These are phyloP conservation scores for Argentina anserina DNA, from an alignment of 306 rosid species.

Conservation along the genomic window DNA sequence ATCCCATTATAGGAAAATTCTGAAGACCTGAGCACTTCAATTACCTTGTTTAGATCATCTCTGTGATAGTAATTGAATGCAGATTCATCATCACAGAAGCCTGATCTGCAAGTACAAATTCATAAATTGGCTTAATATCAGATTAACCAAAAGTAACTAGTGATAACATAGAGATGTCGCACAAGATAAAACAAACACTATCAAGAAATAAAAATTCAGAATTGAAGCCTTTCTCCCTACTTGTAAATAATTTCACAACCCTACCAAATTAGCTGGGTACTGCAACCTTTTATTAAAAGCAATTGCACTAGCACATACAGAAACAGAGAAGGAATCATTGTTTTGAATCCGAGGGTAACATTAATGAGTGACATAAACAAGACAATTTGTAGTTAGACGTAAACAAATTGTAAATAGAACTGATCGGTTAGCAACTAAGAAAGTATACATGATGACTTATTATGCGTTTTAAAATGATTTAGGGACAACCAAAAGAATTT, in stretches of 20 bases:
- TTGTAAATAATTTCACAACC: not conserved
- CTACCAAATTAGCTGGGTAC: not conserved
- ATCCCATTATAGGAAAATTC: slow-evolving; percentile 51
- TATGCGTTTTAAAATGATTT: not conserved
- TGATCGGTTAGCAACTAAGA: not conserved
- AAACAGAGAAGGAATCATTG: not conserved
- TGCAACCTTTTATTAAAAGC: not conserved
- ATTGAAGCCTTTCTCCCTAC: not conserved
- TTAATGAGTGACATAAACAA: not conserved
- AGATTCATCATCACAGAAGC: slow-evolving; percentile 54
- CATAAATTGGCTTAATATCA: slow-evolving; percentile 21
- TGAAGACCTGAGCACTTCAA: slow-evolving; percentile 64
- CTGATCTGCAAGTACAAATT: slow-evolving; percentile 65
- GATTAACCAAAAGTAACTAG: not conserved
- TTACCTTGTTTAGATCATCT: slow-evolving; percentile 62
- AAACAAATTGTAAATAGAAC: not conserved
- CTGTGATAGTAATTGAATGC: slow-evolving; percentile 65
- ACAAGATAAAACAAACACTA: not conserved
- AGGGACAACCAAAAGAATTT: not conserved
- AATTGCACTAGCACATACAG: not conserved
- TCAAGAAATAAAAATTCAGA: not conserved
- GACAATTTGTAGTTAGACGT: not conserved
- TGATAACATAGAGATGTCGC: not conserved
- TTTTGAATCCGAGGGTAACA: not conserved
- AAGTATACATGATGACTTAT: not conserved